phyloP scores from a whole-genome alignment of 192 early-diverging fungal species.

The Coemansia sp. region DNA sequence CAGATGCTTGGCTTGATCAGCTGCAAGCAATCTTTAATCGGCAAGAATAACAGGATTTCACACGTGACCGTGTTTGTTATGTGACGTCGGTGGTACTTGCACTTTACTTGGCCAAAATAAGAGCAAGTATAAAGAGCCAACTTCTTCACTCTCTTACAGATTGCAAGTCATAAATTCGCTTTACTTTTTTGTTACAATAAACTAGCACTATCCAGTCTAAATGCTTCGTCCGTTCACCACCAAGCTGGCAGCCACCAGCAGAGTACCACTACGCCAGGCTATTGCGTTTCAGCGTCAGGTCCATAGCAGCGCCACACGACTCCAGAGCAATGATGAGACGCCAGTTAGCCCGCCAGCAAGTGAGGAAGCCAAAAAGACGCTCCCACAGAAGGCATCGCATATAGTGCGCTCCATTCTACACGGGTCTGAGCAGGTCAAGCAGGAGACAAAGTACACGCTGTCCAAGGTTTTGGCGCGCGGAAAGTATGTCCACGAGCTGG shows the following conservation, averaged over 20 bases:
- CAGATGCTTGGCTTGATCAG: too few relatives aligned
- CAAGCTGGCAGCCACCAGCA: slow-evolving; percentile 1
- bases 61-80: not conserved
- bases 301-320: not conserved
- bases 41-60: not conserved
- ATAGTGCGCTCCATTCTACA: slow-evolving; percentile 72
- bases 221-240: slow-evolving; percentile 10
- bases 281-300: slow-evolving; percentile 2
- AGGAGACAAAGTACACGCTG: slow-evolving; percentile 62
- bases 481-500: slow-evolving; percentile 88
- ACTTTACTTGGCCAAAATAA: not conserved
- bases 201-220: not conserved
- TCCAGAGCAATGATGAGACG: slow-evolving; percentile 3
- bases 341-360: slow-evolving; percentile 5
- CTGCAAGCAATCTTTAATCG: not conserved
- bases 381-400: slow-evolving; percentile 54
- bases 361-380: slow-evolving; percentile 42
- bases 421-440: slow-evolving; percentile 61
- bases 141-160: not conserved
- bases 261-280: not conserved
- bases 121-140: not conserved
- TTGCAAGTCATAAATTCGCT: not conserved
- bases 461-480: slow-evolving; percentile 77
- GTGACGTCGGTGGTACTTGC: not conserved
- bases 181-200: not conserved